Conservation (phyloP, 768 basidiomycete genomes). For the Termitomyces bulborhizus region DNA sequence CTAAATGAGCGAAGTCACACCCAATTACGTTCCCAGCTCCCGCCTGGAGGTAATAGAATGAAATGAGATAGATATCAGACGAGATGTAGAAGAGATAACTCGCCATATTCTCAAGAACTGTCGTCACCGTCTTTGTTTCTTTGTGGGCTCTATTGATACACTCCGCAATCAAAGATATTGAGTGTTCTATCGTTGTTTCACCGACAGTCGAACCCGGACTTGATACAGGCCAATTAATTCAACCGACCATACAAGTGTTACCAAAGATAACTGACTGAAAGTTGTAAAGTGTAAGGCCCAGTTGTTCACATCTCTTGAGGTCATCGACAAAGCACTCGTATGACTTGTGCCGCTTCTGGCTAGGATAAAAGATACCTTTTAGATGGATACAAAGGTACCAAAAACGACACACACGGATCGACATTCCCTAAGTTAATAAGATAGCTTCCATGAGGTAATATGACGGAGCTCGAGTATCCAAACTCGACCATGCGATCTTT, state of each 20-base stretch:
- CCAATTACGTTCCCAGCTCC: conserved; percentile 79
- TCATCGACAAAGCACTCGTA: conserved; percentile 84
- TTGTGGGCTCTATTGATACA: conserved; percentile 70
- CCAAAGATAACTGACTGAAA: conserved; percentile 60
- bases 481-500: conserved; percentile 53
- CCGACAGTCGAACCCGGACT: conserved; percentile 84
- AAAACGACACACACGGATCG: conserved; percentile 44
- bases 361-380: conserved; percentile 15
- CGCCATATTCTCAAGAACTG: conserved; percentile 84
- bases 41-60: conserved; percentile 37
- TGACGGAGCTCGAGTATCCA: conserved; percentile 53
- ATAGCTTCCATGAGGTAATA: conserved; percentile 83
- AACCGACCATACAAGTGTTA: neutral
- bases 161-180: conserved; percentile 59
- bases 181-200: conserved; percentile 49
- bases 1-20: conserved; percentile 60
- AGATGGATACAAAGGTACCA: neutral
- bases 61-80: neutral
- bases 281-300: conserved; percentile 73
- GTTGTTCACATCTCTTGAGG: conserved; percentile 65
- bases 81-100: neutral
- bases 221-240: neutral
- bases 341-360: conserved; percentile 62
- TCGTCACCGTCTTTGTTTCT: conserved; percentile 48
- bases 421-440: conserved; percentile 83